Percentiles rank a stretch among this genome's conserved stretches.
phyloP scores from a whole-genome alignment of 148 eudicot genomes.

The Camellia lanceoleosa region DNA sequence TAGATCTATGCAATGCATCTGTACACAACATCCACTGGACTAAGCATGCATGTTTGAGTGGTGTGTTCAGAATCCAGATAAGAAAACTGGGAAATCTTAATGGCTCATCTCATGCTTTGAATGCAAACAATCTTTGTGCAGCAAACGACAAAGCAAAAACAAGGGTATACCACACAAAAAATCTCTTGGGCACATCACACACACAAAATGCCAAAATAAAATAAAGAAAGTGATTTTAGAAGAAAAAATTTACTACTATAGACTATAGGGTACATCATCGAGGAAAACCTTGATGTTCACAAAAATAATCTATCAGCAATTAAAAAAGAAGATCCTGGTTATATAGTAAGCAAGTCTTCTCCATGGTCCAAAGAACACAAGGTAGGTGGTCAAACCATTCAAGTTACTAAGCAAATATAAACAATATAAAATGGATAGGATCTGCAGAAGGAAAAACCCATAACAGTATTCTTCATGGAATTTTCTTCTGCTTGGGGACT shows the following conservation, averaged over 20 bases:
- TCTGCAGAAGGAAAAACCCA: background rate
- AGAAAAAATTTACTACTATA: background rate
- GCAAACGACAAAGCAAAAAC: too few species aligned
- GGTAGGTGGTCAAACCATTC: slow-evolving; percentile 1
- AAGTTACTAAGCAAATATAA: background rate
- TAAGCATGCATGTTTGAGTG: too few species aligned
- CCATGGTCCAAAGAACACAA: background rate
- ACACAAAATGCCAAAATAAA: too few species aligned
- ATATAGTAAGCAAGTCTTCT: background rate
- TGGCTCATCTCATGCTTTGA: too few species aligned
- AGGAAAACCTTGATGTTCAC: background rate
- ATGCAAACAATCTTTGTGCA: too few species aligned
- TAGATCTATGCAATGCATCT: too few species aligned
- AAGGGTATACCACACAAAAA: too few species aligned
- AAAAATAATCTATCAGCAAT: background rate
- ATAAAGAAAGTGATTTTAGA: background rate
- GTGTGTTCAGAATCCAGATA: too few species aligned
- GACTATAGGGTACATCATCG: background rate
- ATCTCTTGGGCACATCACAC: too few species aligned
- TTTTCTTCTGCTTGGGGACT: slow-evolving; percentile 32
- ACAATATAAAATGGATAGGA: background rate
- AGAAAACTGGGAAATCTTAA: too few species aligned
- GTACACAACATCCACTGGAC: too few species aligned
- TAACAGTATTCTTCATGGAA: slow-evolving; percentile 41
- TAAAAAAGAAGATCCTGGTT: background rate